Evolutionary conservation across 352 stramenopile genomes (phyloP).

Genomic region (Phytophthora citricola): DNA sequence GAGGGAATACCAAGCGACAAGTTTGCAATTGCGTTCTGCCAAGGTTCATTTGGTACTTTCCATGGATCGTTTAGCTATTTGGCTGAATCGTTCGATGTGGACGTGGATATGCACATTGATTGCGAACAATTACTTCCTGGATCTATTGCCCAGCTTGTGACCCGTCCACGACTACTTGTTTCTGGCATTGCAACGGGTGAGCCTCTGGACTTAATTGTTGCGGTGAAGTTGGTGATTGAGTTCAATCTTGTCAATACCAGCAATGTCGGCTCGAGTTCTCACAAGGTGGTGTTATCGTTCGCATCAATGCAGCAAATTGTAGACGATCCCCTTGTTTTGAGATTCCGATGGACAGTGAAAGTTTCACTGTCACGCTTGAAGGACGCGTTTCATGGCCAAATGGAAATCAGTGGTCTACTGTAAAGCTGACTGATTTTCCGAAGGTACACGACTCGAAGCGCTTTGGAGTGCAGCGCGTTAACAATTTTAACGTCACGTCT

Average conservation of each 20-base stretch:
- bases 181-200: slow-evolving; percentile 25
- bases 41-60: slow-evolving; percentile 52
- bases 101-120: slow-evolving; percentile 59
- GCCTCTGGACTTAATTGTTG: slow-evolving; percentile 24
- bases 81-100: slow-evolving; percentile 37
- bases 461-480: slow-evolving; percentile 51
- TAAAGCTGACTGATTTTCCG: slow-evolving; percentile 23
- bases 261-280: slow-evolving; percentile 33
- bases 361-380: slow-evolving; percentile 30
- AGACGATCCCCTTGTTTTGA: slow-evolving; percentile 33
- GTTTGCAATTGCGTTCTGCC: slow-evolving; percentile 52
- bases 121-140: slow-evolving; percentile 59
- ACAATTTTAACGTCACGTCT: slow-evolving; percentile 38
- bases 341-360: slow-evolving; percentile 43
- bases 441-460: slow-evolving; percentile 36
- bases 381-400: slow-evolving; percentile 20
- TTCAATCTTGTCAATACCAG: slow-evolving; percentile 37
- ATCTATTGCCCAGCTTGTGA: slow-evolving; percentile 38
- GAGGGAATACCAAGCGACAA: slow-evolving; percentile 31
- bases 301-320: slow-evolving; percentile 30
- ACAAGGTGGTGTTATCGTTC: slow-evolving; percentile 38
- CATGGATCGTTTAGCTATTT: slow-evolving; percentile 50
- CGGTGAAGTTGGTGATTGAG: slow-evolving; percentile 35
- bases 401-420: background rate
- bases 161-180: slow-evolving; percentile 34